These are phyloP conservation scores for Trichoderma asperelloides DNA, from an alignment of 495 filamentous ascomycete species.

Conservation along the genomic window DNA sequence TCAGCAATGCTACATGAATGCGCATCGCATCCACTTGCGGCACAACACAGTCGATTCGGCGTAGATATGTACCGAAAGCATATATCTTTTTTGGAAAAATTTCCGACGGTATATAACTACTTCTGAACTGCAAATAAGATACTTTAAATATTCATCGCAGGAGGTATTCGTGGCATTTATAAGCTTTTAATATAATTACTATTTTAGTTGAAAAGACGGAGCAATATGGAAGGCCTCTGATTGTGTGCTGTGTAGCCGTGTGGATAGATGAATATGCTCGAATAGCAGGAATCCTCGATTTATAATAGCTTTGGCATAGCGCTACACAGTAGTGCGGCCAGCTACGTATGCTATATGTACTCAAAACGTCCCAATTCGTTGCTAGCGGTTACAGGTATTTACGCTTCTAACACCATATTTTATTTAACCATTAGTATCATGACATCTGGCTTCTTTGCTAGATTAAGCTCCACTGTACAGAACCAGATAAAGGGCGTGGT, in stretches of 20 bases:
- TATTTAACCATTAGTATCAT: conserved; percentile 24
- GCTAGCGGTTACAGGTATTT: conserved; percentile 21
- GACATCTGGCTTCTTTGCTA: conserved; percentile 25
- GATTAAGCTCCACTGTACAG: conserved; percentile 21
- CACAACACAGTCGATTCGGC: neutral
- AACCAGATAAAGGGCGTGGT: conserved; percentile 32
- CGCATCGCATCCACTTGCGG: neutral
- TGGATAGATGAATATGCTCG: too few species aligned
- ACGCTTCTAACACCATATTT: too few species aligned
- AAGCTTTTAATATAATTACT: too few species aligned
- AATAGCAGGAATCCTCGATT: too few species aligned
- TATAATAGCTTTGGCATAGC: too few species aligned
- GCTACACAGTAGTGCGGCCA: too few species aligned
- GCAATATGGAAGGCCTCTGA: too few species aligned
- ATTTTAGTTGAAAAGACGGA: too few species aligned
- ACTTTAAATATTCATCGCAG: neutral
- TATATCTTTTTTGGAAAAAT: neutral
- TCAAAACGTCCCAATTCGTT: conserved; percentile 8
- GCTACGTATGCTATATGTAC: too few species aligned
- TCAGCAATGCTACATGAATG: too few species aligned
- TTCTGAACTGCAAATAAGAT: neutral
- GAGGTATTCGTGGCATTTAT: neutral
- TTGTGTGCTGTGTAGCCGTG: too few species aligned
- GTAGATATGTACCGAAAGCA: neutral
- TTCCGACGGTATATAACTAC: neutral